A percentile compares a stretch with the other conserved stretches of the same genome.
phyloP scores from a whole-genome alignment of 73 alveolate genomes.

The Uronychia binucleata region DNA sequence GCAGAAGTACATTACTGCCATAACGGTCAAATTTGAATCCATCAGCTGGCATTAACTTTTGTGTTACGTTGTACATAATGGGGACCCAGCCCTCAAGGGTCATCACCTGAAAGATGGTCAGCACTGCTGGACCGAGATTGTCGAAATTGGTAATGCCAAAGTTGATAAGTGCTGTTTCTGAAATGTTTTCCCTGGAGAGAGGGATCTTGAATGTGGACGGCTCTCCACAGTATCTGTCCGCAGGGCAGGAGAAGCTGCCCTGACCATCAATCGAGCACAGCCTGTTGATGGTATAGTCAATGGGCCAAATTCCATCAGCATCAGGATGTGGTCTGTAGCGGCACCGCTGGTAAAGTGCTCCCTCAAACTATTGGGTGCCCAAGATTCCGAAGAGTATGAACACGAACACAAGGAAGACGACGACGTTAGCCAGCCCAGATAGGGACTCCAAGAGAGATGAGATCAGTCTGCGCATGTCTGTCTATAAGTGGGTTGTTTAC shows the following conservation, averaged over 20 bases:
- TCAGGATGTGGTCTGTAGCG: slow-evolving; percentile 14
- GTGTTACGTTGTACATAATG: slow-evolving; percentile 41
- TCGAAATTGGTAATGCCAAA: slow-evolving; percentile 73
- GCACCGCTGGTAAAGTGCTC: slow-evolving; percentile 44
- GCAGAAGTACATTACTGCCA: slow-evolving; percentile 18
- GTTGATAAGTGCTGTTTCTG: slow-evolving; percentile 18
- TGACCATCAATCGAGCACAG: slow-evolving; percentile 17
- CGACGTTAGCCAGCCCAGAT: slow-evolving; percentile 39
- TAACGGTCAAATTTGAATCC: slow-evolving; percentile 19
- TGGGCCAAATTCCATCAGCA: slow-evolving; percentile 30
- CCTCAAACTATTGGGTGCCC: slow-evolving; percentile 48
- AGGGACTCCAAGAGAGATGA: slow-evolving; percentile 43
- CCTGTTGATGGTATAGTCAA: slow-evolving; percentile 8
- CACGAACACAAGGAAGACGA: slow-evolving; percentile 42
- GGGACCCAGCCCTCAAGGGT: slow-evolving; percentile 82
- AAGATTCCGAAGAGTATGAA: slow-evolving; percentile 50
- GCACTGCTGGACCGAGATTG: slow-evolving; percentile 59
- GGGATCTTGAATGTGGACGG: neutral
- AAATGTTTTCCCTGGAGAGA: slow-evolving; percentile 1
- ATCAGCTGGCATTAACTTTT: slow-evolving; percentile 5
- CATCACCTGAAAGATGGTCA: slow-evolving; percentile 66
- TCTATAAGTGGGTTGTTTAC: neutral
- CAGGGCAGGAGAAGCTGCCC: slow-evolving; percentile 20
- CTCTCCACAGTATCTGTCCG: slow-evolving; percentile 26
- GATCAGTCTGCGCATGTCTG: slow-evolving; percentile 42